phyloP scores from a whole-genome alignment of 805 yeast species.

The Candida maris region DNA sequence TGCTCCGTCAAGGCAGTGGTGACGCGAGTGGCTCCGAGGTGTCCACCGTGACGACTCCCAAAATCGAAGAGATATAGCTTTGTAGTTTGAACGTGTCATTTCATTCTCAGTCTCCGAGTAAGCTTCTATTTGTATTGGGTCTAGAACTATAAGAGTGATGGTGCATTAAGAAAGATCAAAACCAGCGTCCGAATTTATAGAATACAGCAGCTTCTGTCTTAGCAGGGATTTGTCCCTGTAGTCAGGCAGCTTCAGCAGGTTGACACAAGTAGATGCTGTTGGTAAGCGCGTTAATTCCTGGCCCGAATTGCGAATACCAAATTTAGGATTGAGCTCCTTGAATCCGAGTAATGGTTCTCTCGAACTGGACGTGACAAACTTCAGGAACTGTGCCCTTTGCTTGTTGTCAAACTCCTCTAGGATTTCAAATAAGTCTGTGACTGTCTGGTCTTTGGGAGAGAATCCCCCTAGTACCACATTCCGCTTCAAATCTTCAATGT shows the following conservation, averaged over 20 bases:
- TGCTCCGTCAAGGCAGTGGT: conserved; percentile 9
- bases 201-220: conserved; percentile 63
- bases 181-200: conserved; percentile 80
- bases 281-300: conserved; percentile 59
- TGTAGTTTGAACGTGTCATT: no score
- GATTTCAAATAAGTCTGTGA: conserved; percentile 70
- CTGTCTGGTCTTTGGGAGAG: conserved; percentile 50
- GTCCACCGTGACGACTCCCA: conserved; percentile 4
- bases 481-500: conserved; percentile 61
- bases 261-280: conserved; percentile 91
- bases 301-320: conserved; percentile 76
- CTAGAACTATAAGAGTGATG: not conserved
- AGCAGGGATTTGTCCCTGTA: conserved; percentile 59
- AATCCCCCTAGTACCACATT: conserved; percentile 70
- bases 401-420: conserved; percentile 60
- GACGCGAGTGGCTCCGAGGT: conserved; percentile 4
- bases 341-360: conserved; percentile 91
- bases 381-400: conserved; percentile 65
- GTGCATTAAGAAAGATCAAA: conserved; percentile 64
- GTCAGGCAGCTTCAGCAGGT: conserved; percentile 80
- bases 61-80: conserved; percentile 17
- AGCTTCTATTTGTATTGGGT: no score
- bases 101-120: no score
- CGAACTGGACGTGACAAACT: conserved; percentile 90
- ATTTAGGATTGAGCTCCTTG: conserved; percentile 63